phyloP scores from a whole-genome alignment of 2,329 filamentous ascomycete species.

The Samsoniella hepiali region DNA sequence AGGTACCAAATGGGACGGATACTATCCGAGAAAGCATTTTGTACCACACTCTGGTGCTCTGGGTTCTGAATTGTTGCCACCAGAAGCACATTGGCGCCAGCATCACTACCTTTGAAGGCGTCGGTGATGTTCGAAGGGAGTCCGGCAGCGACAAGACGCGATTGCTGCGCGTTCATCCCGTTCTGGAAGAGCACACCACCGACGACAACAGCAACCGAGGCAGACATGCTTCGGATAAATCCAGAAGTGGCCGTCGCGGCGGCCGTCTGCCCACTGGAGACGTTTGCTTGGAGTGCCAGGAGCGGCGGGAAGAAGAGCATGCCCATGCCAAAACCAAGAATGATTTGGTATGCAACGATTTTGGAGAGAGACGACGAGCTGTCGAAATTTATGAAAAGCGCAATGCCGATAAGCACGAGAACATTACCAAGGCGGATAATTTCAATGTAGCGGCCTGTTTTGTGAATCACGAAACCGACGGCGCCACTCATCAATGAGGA shows the following conservation, averaged over 20 bases:
- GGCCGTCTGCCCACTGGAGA: constrained; percentile 58
- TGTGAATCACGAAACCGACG: constrained; percentile 34
- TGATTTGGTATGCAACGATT: constrained; percentile 54
- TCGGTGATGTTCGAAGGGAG: constrained; percentile 9
- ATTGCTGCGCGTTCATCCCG: constrained; percentile 35
- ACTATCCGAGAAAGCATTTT: constrained; percentile 17
- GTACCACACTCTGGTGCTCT: constrained; percentile 7
- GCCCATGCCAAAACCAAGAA: constrained; percentile 59
- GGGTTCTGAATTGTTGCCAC: constrained; percentile 10
- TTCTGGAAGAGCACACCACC: constrained; percentile 43
- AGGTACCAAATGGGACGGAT: constrained; percentile 15
- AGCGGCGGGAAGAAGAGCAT: constrained; percentile 62
- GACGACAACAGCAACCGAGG: constrained; percentile 56
- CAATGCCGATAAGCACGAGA: constrained; percentile 58
- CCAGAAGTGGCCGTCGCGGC: constrained; percentile 60
- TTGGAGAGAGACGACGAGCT: constrained; percentile 45
- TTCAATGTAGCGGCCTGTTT: constrained; percentile 54
- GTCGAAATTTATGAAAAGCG: constrained; percentile 54
- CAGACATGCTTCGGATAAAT: constrained; percentile 57
- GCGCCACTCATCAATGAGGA: constrained; percentile 33
- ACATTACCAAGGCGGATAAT: constrained; percentile 52
- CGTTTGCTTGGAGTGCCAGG: constrained; percentile 61
- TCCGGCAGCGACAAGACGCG: constrained; percentile 4
- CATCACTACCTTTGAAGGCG: constrained; percentile 13
- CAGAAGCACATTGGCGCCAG: constrained; percentile 17